These are phyloP conservation scores for Drechslerella coelobrocha DNA, from an alignment of 2,329 filamentous ascomycete species.

Conservation along the genomic window DNA sequence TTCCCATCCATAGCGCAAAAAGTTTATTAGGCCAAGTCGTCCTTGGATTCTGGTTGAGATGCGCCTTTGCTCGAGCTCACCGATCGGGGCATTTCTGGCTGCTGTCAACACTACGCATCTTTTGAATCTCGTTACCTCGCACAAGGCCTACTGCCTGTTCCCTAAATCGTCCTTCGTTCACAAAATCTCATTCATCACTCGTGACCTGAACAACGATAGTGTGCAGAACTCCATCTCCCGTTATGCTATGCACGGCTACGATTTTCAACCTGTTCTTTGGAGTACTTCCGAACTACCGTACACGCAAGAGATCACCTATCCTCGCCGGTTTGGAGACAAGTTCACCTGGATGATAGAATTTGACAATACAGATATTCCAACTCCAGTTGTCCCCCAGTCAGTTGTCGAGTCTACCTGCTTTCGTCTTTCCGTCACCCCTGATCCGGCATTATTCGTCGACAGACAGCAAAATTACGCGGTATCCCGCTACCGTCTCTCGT, in stretches of 20 bases:
- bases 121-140: conserved; percentile 39
- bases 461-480: conserved; percentile 36
- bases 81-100: conserved; percentile 39
- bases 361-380: conserved; percentile 19
- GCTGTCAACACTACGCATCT: conserved; percentile 43
- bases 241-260: conserved; percentile 28
- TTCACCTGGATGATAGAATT: conserved; percentile 41
- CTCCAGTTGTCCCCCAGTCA: conserved; percentile 10
- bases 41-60: conserved; percentile 25
- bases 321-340: conserved; percentile 42
- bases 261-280: conserved; percentile 42
- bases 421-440: conserved; percentile 39
- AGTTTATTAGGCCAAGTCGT: conserved; percentile 2
- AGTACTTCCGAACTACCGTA: conserved; percentile 18
- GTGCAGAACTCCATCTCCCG: conserved; percentile 37
- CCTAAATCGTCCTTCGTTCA: conserved; percentile 28
- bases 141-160: conserved; percentile 36
- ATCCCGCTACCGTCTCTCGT: conserved; percentile 39
- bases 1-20: conserved; percentile 20
- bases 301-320: conserved; percentile 23
- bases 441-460: conserved; percentile 8
- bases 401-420: conserved; percentile 47
- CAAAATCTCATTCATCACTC: conserved; percentile 41
- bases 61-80: conserved; percentile 32
- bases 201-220: conserved; percentile 37